Evolutionary conservation across 1,139 yeast genomes (phyloP).

Genomic region (Taphrina flavorubra): DNA sequence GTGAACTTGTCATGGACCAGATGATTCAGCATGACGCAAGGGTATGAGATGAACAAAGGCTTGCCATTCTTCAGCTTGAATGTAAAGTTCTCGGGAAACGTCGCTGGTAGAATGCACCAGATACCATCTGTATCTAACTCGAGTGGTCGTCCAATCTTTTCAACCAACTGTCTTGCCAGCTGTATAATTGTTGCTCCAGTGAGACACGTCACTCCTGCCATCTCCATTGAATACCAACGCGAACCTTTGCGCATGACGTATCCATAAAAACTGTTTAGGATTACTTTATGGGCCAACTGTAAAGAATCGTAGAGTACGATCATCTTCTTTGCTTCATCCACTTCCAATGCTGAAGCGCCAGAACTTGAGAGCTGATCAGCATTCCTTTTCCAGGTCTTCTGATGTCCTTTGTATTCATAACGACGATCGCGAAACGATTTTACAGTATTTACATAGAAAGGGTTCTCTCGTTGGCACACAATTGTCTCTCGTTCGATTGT

Average conservation of each 20-base stretch:
- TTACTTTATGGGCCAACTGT: slow-evolving; percentile 96
- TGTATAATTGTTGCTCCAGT: slow-evolving; percentile 98
- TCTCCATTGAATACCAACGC: slow-evolving; percentile 99
- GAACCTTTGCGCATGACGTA: slow-evolving; percentile 99
- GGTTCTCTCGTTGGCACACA: slow-evolving; percentile 96
- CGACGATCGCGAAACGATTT: slow-evolving; percentile 94
- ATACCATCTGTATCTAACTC: slow-evolving; percentile 99
- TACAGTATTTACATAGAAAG: slow-evolving; percentile 94
- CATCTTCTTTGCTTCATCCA: slow-evolving; percentile 90
- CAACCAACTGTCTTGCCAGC: slow-evolving; percentile 93
- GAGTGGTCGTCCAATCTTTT: slow-evolving; percentile 89
- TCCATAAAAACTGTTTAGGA: slow-evolving; percentile 94
- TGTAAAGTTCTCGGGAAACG: slow-evolving; percentile 87
- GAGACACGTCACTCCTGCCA: slow-evolving; percentile 98
- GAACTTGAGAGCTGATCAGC: slow-evolving; percentile 60
- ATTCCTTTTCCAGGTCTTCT: slow-evolving; percentile 93
- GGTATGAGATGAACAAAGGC: slow-evolving; percentile 78
- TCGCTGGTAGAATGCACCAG: slow-evolving; percentile 94
- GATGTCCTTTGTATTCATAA: slow-evolving; percentile 91
- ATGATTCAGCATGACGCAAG: slow-evolving; percentile 95
- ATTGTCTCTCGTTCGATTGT: slow-evolving; percentile 90
- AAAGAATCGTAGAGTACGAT: slow-evolving; percentile 90
- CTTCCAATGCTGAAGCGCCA: slow-evolving; percentile 61
- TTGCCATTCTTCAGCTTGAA: slow-evolving; percentile 80
- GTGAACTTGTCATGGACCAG: slow-evolving; percentile 89